These are phyloP conservation scores for Cavenderia fasciculata DNA, from an alignment of 78 protist species.

Conservation along the genomic window DNA sequence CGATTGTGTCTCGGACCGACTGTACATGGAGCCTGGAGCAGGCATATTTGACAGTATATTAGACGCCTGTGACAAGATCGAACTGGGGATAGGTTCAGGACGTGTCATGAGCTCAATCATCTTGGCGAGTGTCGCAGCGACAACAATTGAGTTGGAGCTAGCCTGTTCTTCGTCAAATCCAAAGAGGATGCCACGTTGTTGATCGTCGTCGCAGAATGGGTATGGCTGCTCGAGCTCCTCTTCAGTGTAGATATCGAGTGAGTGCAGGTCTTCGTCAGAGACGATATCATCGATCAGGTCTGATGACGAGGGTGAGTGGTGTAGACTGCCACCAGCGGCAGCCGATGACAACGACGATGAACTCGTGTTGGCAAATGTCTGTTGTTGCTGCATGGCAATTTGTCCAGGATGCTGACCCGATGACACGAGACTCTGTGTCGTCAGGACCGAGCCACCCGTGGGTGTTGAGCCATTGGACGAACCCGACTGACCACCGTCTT, in stretches of 20 bases:
- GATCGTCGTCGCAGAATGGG: conserved; percentile 72
- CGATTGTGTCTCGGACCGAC: no score
- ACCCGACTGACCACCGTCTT: background rate
- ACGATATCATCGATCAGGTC: background rate
- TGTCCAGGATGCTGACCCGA: background rate
- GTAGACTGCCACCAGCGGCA: background rate
- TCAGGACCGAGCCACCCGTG: background rate
- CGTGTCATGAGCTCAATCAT: conserved; percentile 71
- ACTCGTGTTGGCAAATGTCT: background rate
- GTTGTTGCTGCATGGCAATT: background rate
- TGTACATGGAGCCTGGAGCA: no score
- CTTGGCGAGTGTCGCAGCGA: conserved; percentile 53
- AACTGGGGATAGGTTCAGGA: no score
- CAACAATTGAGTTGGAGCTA: conserved; percentile 4
- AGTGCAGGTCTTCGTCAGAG: background rate
- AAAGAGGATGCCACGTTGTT: conserved; percentile 60
- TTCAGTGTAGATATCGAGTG: conserved; percentile 50
- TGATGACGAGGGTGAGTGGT: conserved; percentile 23
- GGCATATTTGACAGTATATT: no score
- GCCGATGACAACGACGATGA: conserved; percentile 42
- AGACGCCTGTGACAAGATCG: no score
- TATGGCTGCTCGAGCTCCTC: conserved; percentile 69
- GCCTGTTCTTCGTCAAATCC: conserved; percentile 64
- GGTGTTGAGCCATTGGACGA: background rate
- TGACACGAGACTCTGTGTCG: background rate